Percentiles rank a stretch among this genome's conserved stretches.
These are phyloP conservation scores for Alternaria ethzedia DNA, from an alignment of 2,329 filamentous ascomycete genomes.

Conservation along the genomic window DNA sequence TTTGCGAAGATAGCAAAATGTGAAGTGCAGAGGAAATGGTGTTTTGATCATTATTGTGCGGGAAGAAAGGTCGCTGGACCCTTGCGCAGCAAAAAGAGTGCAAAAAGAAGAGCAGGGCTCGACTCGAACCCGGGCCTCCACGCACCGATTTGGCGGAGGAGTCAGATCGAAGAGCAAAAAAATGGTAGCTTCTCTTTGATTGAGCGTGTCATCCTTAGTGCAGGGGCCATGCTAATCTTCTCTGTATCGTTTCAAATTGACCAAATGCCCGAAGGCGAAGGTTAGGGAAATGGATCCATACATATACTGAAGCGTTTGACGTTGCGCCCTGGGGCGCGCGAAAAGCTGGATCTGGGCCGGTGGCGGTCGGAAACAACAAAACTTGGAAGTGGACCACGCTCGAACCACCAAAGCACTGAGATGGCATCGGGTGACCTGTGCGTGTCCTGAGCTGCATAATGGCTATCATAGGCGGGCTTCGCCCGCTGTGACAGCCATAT, in stretches of 20 bases:
- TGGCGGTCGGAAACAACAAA: not conserved
- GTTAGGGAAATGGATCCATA: not conserved
- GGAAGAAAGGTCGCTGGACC: not conserved
- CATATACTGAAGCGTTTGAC: not conserved
- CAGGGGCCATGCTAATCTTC: conserved; percentile 62
- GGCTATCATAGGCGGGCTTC: not conserved
- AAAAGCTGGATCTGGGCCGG: not conserved
- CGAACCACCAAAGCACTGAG: not conserved
- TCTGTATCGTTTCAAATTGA: conserved; percentile 46
- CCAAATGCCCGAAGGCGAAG: conserved; percentile 28
- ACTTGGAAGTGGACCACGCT: not conserved
- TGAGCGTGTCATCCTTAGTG: conserved; percentile 85
- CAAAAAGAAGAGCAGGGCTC: not conserved
- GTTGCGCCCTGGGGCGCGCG: fast-evolving
- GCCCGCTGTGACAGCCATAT: not conserved
- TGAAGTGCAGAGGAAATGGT: not conserved
- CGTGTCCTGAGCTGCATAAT: not conserved
- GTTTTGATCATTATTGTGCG: not conserved
- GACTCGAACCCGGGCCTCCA: not conserved
- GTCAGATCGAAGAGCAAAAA: conserved; percentile 23
- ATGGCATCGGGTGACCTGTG: not conserved
- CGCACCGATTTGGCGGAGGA: not conserved
- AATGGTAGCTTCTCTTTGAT: conserved; percentile 48
- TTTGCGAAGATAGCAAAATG: not conserved
- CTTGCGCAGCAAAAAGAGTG: not conserved